Evolutionary conservation across 371 early-diverging fungal species (phyloP).

Genomic region (Mucor sp.): DNA sequence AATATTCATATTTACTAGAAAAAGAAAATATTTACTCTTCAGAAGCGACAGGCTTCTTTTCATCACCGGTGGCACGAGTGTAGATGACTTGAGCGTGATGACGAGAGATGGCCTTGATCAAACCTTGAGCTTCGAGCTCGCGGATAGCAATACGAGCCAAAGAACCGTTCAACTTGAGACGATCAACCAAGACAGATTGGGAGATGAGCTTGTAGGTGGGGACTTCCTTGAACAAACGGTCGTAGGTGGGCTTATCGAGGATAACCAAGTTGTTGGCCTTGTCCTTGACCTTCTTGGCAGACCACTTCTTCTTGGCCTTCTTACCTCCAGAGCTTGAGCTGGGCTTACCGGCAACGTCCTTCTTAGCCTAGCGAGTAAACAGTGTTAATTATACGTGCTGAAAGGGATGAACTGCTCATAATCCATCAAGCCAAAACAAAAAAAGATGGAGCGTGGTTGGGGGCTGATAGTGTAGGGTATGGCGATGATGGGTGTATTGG

Average conservation of each 20-base stretch:
- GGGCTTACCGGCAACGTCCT: conserved; percentile 74
- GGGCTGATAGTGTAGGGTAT: no score
- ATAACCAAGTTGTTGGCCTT: conserved; percentile 96
- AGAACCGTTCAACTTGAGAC: conserved; percentile 97
- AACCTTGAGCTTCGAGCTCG: conserved; percentile 89
- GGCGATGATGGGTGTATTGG: neutral
- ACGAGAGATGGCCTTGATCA: conserved; percentile 87
- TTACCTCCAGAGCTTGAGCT: conserved; percentile 80
- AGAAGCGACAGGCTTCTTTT: conserved; percentile 52
- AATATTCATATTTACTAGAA: neutral
- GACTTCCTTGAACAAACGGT: conserved; percentile 97
- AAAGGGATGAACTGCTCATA: neutral
- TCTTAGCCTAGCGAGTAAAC: conserved; percentile 54
- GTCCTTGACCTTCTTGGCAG: conserved; percentile 96
- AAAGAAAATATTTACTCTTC: conserved; percentile 25
- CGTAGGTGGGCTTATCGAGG: conserved; percentile 90
- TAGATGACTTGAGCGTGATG: conserved; percentile 96
- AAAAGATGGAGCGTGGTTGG: neutral
- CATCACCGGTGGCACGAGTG: conserved; percentile 88
- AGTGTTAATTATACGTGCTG: neutral
- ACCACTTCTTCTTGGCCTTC: conserved; percentile 97
- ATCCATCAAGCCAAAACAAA: neutral
- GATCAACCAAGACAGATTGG: conserved; percentile 97
- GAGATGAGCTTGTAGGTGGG: conserved; percentile 99
- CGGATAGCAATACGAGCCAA: conserved; percentile 94